Evolutionary conservation across 257 asterid species (phyloP).

Genomic region (Eustoma russellianum): DNA sequence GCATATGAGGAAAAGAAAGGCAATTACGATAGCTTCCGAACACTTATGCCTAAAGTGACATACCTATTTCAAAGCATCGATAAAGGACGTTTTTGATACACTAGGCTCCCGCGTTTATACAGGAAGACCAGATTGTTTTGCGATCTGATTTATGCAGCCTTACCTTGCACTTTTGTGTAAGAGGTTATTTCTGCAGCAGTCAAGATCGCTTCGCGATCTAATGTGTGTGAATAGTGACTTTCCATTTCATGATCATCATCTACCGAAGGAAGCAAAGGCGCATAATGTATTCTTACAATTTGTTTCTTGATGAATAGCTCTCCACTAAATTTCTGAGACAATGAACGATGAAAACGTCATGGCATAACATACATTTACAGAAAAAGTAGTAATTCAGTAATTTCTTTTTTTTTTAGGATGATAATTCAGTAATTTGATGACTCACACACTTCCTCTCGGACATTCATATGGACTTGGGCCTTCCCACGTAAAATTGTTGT

Average conservation of each 20-base stretch:
- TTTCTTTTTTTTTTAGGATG: not conserved
- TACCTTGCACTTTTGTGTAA: too few species aligned
- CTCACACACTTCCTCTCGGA: slow-evolving; percentile 76
- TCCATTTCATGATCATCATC: not conserved
- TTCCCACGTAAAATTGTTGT: slow-evolving; percentile 60
- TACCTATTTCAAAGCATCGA: not conserved
- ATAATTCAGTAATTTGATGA: not conserved
- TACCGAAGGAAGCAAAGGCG: not conserved
- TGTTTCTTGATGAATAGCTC: slow-evolving; percentile 44
- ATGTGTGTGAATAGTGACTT: not conserved
- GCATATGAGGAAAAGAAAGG: slow-evolving; percentile 9
- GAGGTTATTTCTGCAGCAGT: too few species aligned
- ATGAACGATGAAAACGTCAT: slow-evolving; percentile 11
- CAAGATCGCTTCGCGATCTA: too few species aligned
- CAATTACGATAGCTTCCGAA: not conserved
- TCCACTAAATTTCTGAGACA: slow-evolving; percentile 73
- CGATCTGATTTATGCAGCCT: too few species aligned
- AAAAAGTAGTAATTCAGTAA: too few species aligned
- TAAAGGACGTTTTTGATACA: too few species aligned
- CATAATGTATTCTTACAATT: slow-evolving; percentile 39
- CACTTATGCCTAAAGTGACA: too few species aligned
- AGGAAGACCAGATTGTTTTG: too few species aligned
- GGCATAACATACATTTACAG: slow-evolving; percentile 2
- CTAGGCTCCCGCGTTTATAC: too few species aligned
- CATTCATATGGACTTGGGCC: slow-evolving; percentile 43